Conservation (phyloP, 2,329 filamentous ascomycete genomes). For the Lecanicillium sp. region DNA sequence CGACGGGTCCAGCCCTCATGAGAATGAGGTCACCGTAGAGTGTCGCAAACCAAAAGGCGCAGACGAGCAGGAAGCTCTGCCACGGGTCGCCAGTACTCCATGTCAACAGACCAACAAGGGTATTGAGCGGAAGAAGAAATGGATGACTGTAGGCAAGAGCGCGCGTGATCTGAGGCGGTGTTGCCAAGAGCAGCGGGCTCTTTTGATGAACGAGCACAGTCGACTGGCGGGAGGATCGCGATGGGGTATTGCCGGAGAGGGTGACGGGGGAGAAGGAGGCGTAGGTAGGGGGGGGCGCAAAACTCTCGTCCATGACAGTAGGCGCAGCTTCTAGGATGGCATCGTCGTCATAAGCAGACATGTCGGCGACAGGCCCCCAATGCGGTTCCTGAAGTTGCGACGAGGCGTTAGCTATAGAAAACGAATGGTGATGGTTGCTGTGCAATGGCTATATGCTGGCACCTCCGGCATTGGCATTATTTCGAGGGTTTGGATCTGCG, state of each 20-base stretch:
- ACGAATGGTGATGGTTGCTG: not conserved
- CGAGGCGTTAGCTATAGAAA: not conserved
- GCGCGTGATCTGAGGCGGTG: slow-evolving; percentile 88
- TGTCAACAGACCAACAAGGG: slow-evolving; percentile 75
- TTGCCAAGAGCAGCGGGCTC: slow-evolving; percentile 85
- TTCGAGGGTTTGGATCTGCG: not conserved
- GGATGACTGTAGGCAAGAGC: slow-evolving; percentile 94
- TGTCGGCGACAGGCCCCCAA: slow-evolving; percentile 10
- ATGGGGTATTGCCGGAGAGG: slow-evolving; percentile 60
- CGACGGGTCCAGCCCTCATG: slow-evolving; percentile 73
- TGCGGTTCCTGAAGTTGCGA: slow-evolving; percentile 3
- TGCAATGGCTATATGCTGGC: not conserved
- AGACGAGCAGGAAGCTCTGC: slow-evolving; percentile 91
- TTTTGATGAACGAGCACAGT: slow-evolving; percentile 97
- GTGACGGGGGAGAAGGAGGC: slow-evolving; percentile 86
- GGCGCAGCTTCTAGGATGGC: slow-evolving; percentile 23
- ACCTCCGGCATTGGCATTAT: too few species aligned
- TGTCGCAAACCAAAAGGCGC: slow-evolving; percentile 76
- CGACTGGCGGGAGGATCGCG: slow-evolving; percentile 62
- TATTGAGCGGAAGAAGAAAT: slow-evolving; percentile 84
- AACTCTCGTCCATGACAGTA: slow-evolving; percentile 17
- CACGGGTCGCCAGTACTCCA: slow-evolving; percentile 93
- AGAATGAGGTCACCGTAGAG: slow-evolving; percentile 84
- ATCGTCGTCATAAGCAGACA: slow-evolving; percentile 26
- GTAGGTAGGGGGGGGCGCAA: slow-evolving; percentile 58